Base-by-base conservation (phyloP, 2,329 filamentous ascomycete genomes). In the Alternaria arborescens region DNA sequence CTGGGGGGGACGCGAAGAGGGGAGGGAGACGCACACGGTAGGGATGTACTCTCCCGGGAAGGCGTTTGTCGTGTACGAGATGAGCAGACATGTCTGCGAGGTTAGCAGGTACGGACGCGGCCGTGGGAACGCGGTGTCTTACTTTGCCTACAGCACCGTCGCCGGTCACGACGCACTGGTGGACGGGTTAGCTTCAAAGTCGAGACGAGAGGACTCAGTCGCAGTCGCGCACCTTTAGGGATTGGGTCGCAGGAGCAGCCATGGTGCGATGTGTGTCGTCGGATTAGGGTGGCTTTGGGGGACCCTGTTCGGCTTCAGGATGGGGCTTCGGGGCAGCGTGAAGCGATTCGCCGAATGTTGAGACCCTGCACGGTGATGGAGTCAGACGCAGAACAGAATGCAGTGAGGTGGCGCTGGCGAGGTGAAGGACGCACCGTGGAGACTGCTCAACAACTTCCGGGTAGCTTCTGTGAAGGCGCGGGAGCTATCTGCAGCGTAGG, bases 1-100 rank as follows among this genome's bases (percentile, higher is more conserved):
- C 46, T 64, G 58, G 47, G 68, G 16, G 11, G 16, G 11, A 24
- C n/a, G 38, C 11, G 26, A 50, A 44, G 58, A 40, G 56, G 44
- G 5, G 1, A 12, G 32, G 16, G 36, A 40, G 32, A 69, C 90
- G 81, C 83, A 95, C 91, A 99, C 95, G 74, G 95, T 99, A 70
- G 95, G 95, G 73, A 99, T 98, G 82, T 99, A 99, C 86, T 99
- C 95, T 81, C 95, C 95, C n/a, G 95, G 95, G 81, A 99, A 99
- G 69, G 95, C 95, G 84, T 98, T 99, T 67, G 95, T 99, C 67
- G 95, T 98, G 84, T 99, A 99, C 54, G 94, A 98, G 80, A 99
- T 99, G 75, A 99, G 89, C 62, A 99, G 89, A 85, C 95, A 99
- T 86, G 95, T 99, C 94, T 97, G 71, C 26, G 44, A 48, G 16